A percentile compares a stretch with the other conserved stretches of the same genome.
phyloP scores from a whole-genome alignment of 257 asterid species.

The Gentiana straminea region DNA sequence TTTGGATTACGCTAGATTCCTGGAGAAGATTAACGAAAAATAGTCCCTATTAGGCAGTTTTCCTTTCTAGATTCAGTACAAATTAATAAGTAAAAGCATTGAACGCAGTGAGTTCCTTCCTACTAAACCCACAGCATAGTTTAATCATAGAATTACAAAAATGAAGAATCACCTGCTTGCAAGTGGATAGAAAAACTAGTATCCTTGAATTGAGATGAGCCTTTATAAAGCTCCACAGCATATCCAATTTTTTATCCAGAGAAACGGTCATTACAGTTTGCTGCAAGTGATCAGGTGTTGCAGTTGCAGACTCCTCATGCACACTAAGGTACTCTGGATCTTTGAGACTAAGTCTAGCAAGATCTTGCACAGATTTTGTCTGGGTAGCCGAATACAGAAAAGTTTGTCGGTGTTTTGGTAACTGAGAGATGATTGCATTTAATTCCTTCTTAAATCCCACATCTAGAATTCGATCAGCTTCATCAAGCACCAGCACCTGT shows the following conservation, averaged over 20 bases:
- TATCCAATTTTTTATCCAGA: constrained; percentile 80
- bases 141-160: not conserved
- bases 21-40: too few species aligned
- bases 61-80: too few species aligned
- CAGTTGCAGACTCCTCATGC: constrained; percentile 78
- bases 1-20: too few species aligned
- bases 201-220: constrained; percentile 76
- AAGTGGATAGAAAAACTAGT: constrained; percentile 73
- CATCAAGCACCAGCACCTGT: constrained; percentile 94
- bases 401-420: constrained; percentile 83
- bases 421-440: constrained; percentile 86
- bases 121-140: not conserved
- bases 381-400: constrained; percentile 91
- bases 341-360: constrained; percentile 93
- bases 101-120: not conserved
- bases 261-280: constrained; percentile 76
- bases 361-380: constrained; percentile 88
- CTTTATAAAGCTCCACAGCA: constrained; percentile 91
- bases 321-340: constrained; percentile 93
- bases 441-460: constrained; percentile 66
- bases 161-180: constrained; percentile 67
- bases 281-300: constrained; percentile 74
- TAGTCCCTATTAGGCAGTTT: too few species aligned
- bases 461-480: constrained; percentile 98
- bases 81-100: not conserved